Evolutionary conservation across 257 asterid species (phyloP).

Genomic region (Ballota nigra): DNA sequence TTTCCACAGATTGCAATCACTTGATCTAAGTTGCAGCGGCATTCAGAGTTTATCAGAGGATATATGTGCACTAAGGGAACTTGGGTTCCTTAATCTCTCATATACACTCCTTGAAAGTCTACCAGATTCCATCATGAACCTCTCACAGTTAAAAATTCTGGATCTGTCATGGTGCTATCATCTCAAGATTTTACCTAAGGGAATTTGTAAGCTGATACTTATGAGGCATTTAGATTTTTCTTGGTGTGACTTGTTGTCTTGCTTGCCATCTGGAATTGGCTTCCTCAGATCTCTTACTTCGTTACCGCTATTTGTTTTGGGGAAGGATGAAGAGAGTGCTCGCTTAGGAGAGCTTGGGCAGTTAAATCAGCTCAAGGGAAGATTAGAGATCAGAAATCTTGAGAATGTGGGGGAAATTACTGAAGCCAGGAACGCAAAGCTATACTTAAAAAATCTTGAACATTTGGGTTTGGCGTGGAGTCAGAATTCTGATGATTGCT

Average conservation of each 20-base stretch:
- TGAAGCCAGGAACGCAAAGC: constrained; percentile 9
- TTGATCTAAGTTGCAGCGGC: constrained; percentile 28
- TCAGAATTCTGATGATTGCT: background rate
- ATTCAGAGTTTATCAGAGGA: too few relatives aligned
- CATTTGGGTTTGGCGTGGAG: constrained; percentile 15
- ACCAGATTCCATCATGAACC: constrained; percentile 5
- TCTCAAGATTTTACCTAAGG: constrained; percentile 11
- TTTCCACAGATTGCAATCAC: constrained; percentile 2
- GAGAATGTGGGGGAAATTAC: background rate
- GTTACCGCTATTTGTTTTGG: constrained; percentile 23
- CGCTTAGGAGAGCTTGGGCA: constrained; percentile 4
- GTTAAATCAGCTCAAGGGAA: too few relatives aligned
- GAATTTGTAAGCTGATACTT: background rate
- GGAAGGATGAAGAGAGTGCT: constrained; percentile 11
- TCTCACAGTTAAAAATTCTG: background rate
- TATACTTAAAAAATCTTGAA: background rate
- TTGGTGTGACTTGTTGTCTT: background rate
- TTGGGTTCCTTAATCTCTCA: constrained; percentile 22
- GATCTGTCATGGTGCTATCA: too few relatives aligned
- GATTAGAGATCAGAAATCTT: constrained; percentile 22
- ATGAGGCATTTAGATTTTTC: constrained; percentile 12
- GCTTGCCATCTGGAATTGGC: constrained; percentile 16
- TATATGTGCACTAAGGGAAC: constrained; percentile 2
- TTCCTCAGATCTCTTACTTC: constrained; percentile 1
- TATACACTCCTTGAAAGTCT: constrained; percentile 12